A percentile compares a stretch with the other conserved stretches of the same genome.
Conservation (phyloP, 768 basidiomycete species). For the Coprinopsis cinerea region DNA sequence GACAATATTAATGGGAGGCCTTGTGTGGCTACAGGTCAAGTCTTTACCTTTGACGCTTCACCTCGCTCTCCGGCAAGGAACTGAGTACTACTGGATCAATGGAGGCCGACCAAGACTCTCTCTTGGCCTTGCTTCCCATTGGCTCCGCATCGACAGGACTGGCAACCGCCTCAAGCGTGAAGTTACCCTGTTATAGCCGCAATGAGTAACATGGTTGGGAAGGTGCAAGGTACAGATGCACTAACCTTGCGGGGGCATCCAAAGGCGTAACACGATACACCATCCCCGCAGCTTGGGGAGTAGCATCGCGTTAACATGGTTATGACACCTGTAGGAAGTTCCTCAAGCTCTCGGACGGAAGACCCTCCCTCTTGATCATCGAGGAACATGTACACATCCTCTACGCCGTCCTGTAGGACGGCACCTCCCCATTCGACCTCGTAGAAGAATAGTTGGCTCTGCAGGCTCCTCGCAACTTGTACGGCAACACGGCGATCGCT, state of each 20-base stretch:
- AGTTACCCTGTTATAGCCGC: slow-evolving; percentile 13
- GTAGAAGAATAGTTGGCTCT: slow-evolving; percentile 90
- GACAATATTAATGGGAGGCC: background rate
- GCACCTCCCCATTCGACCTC: slow-evolving; percentile 95
- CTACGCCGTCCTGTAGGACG: slow-evolving; percentile 80
- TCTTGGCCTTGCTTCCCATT: slow-evolving; percentile 45
- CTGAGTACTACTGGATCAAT: slow-evolving; percentile 35
- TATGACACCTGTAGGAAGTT: slow-evolving; percentile 81
- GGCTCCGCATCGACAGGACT: slow-evolving; percentile 21
- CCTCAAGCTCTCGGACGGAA: slow-evolving; percentile 50
- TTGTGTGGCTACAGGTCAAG: slow-evolving; percentile 1
- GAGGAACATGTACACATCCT: slow-evolving; percentile 92
- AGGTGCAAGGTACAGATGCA: background rate
- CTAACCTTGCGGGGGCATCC: slow-evolving; percentile 68
- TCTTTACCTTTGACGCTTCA: slow-evolving; percentile 69
- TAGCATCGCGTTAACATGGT: slow-evolving; percentile 89
- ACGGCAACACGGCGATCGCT: slow-evolving; percentile 79
- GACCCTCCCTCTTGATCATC: slow-evolving; percentile 72
- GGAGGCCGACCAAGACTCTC: slow-evolving; percentile 41
- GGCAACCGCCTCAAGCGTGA: slow-evolving; percentile 18
- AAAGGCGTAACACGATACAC: slow-evolving; percentile 74
- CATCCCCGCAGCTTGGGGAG: slow-evolving; percentile 76
- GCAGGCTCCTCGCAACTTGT: slow-evolving; percentile 82
- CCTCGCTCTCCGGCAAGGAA: slow-evolving; percentile 65
- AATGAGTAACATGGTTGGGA: background rate